phyloP scores from a whole-genome alignment of 202 grass and related monocot genomes.

The Zoysia matrella region DNA sequence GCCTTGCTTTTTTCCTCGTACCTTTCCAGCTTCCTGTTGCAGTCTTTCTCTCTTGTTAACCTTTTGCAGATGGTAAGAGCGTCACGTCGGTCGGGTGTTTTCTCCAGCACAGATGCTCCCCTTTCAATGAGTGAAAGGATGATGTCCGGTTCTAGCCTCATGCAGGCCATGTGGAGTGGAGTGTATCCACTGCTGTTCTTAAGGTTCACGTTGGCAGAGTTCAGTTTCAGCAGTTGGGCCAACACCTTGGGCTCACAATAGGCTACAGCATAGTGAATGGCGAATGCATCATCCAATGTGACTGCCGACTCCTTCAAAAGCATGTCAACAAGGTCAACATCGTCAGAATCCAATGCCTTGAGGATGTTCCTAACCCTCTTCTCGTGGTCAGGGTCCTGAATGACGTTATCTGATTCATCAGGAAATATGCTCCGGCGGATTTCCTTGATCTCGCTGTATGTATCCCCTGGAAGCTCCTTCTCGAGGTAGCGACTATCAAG shows the following conservation, averaged over 20 bases:
- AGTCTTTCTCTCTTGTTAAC: constrained; percentile 53
- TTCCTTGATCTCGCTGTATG: constrained; percentile 46
- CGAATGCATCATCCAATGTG: constrained; percentile 63
- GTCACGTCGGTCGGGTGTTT: constrained; percentile 49
- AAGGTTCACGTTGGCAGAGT: constrained; percentile 54
- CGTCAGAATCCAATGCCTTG: constrained; percentile 64
- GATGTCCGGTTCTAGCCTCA: constrained; percentile 61
- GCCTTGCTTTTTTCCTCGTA: constrained; percentile 49
- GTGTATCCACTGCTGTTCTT: constrained; percentile 58
- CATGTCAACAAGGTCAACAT: constrained; percentile 54
- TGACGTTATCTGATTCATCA: constrained; percentile 1
- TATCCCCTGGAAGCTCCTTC: constrained; percentile 52
- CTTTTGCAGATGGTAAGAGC: constrained; percentile 67
- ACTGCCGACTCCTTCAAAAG: constrained; percentile 45
- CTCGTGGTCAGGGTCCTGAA: constrained; percentile 44
- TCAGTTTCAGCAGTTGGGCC: constrained; percentile 45
- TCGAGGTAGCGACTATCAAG: constrained; percentile 54
- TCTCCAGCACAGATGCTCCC: constrained; percentile 50
- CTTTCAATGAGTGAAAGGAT: constrained; percentile 68
- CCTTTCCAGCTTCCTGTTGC: constrained; percentile 37
- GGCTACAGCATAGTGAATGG: constrained; percentile 66
- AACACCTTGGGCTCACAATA: constrained; percentile 59
- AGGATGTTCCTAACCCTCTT: constrained; percentile 61
- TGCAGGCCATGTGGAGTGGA: constrained; percentile 62
- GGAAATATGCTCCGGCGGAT: not conserved